These are phyloP conservation scores for Yamadazyma atmosphaerica DNA, from an alignment of 1,139 yeast genomes.

Conservation along the genomic window DNA sequence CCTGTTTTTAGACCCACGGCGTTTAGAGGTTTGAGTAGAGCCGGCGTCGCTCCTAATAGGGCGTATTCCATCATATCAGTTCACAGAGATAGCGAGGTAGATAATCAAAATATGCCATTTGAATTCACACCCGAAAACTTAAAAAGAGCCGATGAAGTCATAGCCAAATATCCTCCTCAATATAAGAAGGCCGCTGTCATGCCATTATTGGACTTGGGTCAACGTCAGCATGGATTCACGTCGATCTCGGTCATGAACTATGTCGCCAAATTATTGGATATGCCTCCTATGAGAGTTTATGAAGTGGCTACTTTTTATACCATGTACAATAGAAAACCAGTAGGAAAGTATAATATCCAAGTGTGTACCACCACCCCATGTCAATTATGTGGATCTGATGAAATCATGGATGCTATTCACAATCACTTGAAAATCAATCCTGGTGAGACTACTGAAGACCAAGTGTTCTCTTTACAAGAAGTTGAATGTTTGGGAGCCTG, in stretches of 20 bases:
- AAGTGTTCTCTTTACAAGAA: conserved; percentile 78
- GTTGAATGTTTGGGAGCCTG: conserved; percentile 94
- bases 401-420: conserved; percentile 69
- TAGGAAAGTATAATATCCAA: conserved; percentile 84
- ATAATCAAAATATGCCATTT: conserved; percentile 70
- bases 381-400: conserved; percentile 82
- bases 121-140: conserved; percentile 72
- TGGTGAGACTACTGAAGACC: conserved; percentile 79
- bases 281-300: conserved; percentile 95
- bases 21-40: background rate
- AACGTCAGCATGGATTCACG: conserved; percentile 85
- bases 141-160: conserved; percentile 68
- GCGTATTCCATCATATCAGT: conserved; percentile 54
- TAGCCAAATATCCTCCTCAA: conserved; percentile 81
- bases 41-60: conserved; percentile 18
- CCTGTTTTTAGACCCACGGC: conserved; percentile 1
- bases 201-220: conserved; percentile 87
- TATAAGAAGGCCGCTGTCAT: conserved; percentile 86
- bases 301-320: conserved; percentile 94
- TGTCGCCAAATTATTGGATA: conserved; percentile 79
- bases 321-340: conserved; percentile 86
- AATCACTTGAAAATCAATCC: conserved; percentile 65
- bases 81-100: conserved; percentile 70
- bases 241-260: conserved; percentile 92
- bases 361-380: conserved; percentile 92